These are phyloP conservation scores for Tetracladium marchalianum DNA, from an alignment of 495 filamentous ascomycete genomes.

Conservation along the genomic window DNA sequence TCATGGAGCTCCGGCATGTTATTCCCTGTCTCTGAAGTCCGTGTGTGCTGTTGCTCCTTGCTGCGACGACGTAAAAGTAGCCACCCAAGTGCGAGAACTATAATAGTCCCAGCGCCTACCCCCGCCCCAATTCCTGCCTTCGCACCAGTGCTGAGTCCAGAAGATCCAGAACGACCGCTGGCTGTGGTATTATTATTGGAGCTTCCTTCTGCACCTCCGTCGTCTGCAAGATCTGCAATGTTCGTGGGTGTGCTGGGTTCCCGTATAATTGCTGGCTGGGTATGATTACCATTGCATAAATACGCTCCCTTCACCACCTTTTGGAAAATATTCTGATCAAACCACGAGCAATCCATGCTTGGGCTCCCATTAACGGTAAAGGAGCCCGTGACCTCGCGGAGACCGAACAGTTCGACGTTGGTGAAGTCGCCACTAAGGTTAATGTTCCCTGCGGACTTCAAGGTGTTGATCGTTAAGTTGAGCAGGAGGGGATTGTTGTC, in stretches of 20 bases:
- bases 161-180: too few relatives aligned
- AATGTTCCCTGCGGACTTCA: not conserved
- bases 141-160: not conserved
- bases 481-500: not conserved
- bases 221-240: too few relatives aligned
- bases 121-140: too few relatives aligned
- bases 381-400: not conserved
- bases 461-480: not conserved
- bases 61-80: too few relatives aligned
- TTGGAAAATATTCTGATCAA: not conserved
- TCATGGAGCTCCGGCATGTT: too few relatives aligned
- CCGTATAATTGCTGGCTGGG: not conserved
- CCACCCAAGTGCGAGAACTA: too few relatives aligned
- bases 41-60: too few relatives aligned
- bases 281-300: not conserved
- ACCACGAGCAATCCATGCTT: not conserved
- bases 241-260: too few relatives aligned
- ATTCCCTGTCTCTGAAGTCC: too few relatives aligned
- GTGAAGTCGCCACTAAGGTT: not conserved
- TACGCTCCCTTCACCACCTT: not conserved
- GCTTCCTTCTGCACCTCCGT: too few relatives aligned
- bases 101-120: too few relatives aligned
- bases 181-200: too few relatives aligned
- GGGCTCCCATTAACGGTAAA: not conserved
- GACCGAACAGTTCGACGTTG: constrained; percentile 1